These are phyloP conservation scores for Litsea cubeba DNA, from an alignment of 164 flowering plant genomes.

Conservation along the genomic window DNA sequence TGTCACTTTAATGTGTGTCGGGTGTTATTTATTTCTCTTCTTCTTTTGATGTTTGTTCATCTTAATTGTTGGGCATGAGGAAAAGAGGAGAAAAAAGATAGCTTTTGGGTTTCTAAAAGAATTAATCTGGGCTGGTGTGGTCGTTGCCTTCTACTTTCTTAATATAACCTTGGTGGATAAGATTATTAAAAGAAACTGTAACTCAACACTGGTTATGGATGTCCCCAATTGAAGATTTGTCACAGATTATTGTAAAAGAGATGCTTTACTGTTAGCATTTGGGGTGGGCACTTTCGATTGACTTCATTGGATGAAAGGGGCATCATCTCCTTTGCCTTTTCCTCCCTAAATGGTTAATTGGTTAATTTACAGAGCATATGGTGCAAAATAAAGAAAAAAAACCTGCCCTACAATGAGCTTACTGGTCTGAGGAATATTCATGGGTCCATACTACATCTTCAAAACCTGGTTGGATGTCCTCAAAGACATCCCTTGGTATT, in stretches of 20 bases:
- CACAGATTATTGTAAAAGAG: neutral
- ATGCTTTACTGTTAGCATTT: neutral
- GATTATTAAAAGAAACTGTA: too few species aligned
- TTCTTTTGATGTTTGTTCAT: conserved; percentile 5
- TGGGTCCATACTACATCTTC: too few species aligned
- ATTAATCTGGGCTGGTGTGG: neutral
- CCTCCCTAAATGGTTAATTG: too few species aligned
- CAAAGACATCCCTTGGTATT: too few species aligned
- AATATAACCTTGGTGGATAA: too few species aligned
- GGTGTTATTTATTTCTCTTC: neutral
- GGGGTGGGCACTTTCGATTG: neutral
- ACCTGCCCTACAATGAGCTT: too few species aligned
- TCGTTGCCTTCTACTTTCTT: neutral
- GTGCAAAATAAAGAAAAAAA: too few species aligned
- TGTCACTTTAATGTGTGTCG: neutral
- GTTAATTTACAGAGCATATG: too few species aligned
- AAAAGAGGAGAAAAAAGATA: neutral
- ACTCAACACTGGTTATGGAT: neutral
- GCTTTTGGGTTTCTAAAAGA: neutral
- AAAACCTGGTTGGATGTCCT: too few species aligned
- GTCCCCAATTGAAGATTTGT: neutral
- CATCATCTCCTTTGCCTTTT: too few species aligned
- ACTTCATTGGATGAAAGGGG: too few species aligned
- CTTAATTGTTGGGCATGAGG: conserved; percentile 4
- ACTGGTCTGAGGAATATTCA: too few species aligned